Base-by-base conservation (phyloP, 768 basidiomycete species). In the Lactifluus hygrophoroides region DNA sequence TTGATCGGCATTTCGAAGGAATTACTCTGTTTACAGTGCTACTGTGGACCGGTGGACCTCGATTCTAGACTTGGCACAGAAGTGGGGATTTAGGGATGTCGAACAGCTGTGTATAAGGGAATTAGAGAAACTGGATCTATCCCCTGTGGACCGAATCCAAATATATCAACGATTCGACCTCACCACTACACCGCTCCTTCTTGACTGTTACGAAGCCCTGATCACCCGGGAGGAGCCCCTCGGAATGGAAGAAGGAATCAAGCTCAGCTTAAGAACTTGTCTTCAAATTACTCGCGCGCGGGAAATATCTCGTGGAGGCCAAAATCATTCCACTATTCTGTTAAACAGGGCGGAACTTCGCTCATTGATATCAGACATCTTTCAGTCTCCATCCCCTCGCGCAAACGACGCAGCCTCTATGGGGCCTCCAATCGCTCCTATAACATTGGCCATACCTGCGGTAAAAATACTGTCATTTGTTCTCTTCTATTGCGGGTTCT, bases 11-110 rank as follows among this genome's bases (percentile, higher is more conserved):
- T 10, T 44, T 30, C 6, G 8, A 59, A 74, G 73, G 3, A 70
- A 66, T 67, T 72, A 74, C 58, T 75, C 72, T 0, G 45, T 70
- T 1, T 76, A 76, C 46, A 68, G 75, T 2, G 76, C 75, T 1
- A 65, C 73, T 0, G 65, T 70, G 1, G 69, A 75, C 0, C 72
- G 74, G 14, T 79, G 78, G 78, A 66, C 70, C 2, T 69, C 69
- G 11, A 75, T 80, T 25, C 66, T 79, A 27, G 54, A 54, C 19
- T 69, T 76, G 10, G 72, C 76, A 10, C 71, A 70, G 21, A 68
- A 68, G 34, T 80, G 75, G 76, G 66, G 69, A 1, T 78, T 78
- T 60, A 62, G 67, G 51, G 69, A 61, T 34, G 72, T 79, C 59
- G 74, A 76, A 35, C 65, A 67, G n/a, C 57, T 79, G 48, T 70